Evolutionary conservation across 31 red algal genomes (phyloP).

Genomic region (Odonthalia washingtoniensis): DNA sequence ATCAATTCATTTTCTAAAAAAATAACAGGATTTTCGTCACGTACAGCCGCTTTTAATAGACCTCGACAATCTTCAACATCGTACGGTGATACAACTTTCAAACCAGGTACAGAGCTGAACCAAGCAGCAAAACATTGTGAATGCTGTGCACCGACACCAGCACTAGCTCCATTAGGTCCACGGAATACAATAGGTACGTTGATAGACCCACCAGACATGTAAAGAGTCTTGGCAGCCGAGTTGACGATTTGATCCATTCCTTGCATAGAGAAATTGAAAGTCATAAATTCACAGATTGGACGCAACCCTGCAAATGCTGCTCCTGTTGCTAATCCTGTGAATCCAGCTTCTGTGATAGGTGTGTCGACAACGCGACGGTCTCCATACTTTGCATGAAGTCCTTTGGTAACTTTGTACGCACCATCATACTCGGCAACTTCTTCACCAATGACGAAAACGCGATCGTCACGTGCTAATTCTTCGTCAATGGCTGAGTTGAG

Average conservation of each 20-base stretch:
- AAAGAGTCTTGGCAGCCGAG: conserved; percentile 94
- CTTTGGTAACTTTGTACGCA: conserved; percentile 99
- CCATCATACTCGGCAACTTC: conserved; percentile 99
- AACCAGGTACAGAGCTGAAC: conserved; percentile 91
- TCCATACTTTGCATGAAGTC: conserved; percentile 91
- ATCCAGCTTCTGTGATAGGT: conserved; percentile 98
- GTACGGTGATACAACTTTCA: conserved; percentile 96
- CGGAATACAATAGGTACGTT: conserved; percentile 98
- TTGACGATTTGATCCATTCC: conserved; percentile 99
- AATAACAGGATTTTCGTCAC: conserved; percentile 95
- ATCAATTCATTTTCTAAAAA: conserved; percentile 97
- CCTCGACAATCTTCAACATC: conserved; percentile 93
- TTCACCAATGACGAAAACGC: conserved; percentile 95
- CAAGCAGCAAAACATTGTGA: conserved; percentile 94
- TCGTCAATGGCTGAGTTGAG: conserved; percentile 97
- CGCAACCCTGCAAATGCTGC: conserved; percentile 90
- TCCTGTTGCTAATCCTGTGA: conserved; percentile 92
- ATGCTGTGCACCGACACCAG: conserved; percentile 96
- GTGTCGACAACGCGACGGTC: conserved; percentile 95
- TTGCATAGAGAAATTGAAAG: conserved; percentile 98
- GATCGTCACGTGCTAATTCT: conserved; percentile 92
- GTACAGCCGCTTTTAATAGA: conserved; percentile 87
- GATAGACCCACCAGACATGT: conserved; percentile 98
- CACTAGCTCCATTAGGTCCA: conserved; percentile 90
- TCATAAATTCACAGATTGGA: conserved; percentile 99